Evolutionary conservation across 768 basidiomycete species (phyloP).

Genomic region (Pisolithus albus): DNA sequence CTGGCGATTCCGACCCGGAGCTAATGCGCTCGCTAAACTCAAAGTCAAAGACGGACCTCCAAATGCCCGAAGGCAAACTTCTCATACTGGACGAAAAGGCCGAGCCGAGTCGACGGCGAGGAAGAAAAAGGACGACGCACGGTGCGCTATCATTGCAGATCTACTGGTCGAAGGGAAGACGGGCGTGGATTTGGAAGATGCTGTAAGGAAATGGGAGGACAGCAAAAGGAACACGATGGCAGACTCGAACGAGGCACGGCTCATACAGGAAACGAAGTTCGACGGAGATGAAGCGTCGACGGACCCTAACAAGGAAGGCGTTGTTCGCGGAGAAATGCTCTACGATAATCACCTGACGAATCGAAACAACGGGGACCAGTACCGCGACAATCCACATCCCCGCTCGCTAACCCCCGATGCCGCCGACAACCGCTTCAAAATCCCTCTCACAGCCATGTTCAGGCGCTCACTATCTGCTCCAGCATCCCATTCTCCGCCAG

Average conservation of each 20-base stretch:
- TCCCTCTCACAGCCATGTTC: constrained; percentile 59
- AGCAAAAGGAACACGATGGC: constrained; percentile 2
- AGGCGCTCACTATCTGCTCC: constrained; percentile 58
- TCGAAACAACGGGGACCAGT: too few species aligned
- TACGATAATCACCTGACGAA: too few species aligned
- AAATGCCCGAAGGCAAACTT: constrained; percentile 22
- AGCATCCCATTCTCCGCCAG: constrained; percentile 21
- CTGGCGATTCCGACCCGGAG: constrained; percentile 75
- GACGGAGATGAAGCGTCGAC: constrained; percentile 23
- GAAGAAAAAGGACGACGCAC: constrained; percentile 37
- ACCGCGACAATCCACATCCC: constrained; percentile 5
- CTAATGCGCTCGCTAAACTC: constrained; percentile 34
- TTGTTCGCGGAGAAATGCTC: neutral
- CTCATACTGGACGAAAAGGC: constrained; percentile 22
- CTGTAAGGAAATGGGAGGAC: constrained; percentile 46
- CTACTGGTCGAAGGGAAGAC: constrained; percentile 61
- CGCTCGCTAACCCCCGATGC: constrained; percentile 26
- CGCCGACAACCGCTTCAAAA: constrained; percentile 30
- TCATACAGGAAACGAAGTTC: constrained; percentile 1
- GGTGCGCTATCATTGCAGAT: constrained; percentile 61
- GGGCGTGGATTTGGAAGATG: constrained; percentile 53
- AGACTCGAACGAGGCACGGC: constrained; percentile 5
- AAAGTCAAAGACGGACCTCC: constrained; percentile 37
- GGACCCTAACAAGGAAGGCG: constrained; percentile 7
- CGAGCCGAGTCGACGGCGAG: constrained; percentile 26